Base-by-base conservation (phyloP, 2,329 filamentous ascomycete species). In the Colletotrichum gigasporum region DNA sequence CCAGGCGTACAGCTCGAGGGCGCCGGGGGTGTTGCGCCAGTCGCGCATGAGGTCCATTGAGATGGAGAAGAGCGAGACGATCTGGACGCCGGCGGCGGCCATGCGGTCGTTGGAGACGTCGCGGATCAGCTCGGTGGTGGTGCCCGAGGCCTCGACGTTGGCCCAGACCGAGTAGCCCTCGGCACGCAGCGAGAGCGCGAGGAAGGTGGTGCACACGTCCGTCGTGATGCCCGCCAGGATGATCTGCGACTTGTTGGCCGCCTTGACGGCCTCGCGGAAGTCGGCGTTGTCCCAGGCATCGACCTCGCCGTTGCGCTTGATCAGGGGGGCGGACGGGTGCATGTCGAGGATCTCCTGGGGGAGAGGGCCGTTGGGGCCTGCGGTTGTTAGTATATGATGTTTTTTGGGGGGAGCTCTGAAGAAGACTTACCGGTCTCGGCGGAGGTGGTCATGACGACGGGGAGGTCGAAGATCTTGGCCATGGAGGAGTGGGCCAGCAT, bases 281-380 rank as follows among this genome's bases (percentile, higher is more conserved):
- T 91, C 85, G 3, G 82, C 69, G 69, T 92, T 93, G 72, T 94
- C 91, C 91, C 90, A 93, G 3, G 91, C 91, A 72, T 93, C 86
- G 71, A 94, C 90, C 72, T 94, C 89, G 37, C 91, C 91, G 65
- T 90, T 83, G 34, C 91, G 87, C 69, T 84, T 81, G 71, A 94
- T 85, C 10, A 92, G 78, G 0, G 91, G 86, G 0, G 88, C 86
- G 45, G 86, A 77, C 24, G 91, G 91, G 72, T 91, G 89, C 85
- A 89, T 84, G 11, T 88, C 82, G 5, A 85, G 73, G 66, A 94
- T 90, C 71, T 92, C 91, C 70, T 89, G 87, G 9, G 90, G 88
- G 1, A 93, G 78, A 1, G 85, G 87, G 2, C 91, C 91, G 73
- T 93, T 94, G 50, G 91, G 90, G 4, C 91, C 90, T 76, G 28